A percentile compares a stretch with the other conserved stretches of the same genome.
Evolutionary conservation across 2,329 filamentous ascomycete species (phyloP).

Genomic region (Tolypocladium guangdongense): DNA sequence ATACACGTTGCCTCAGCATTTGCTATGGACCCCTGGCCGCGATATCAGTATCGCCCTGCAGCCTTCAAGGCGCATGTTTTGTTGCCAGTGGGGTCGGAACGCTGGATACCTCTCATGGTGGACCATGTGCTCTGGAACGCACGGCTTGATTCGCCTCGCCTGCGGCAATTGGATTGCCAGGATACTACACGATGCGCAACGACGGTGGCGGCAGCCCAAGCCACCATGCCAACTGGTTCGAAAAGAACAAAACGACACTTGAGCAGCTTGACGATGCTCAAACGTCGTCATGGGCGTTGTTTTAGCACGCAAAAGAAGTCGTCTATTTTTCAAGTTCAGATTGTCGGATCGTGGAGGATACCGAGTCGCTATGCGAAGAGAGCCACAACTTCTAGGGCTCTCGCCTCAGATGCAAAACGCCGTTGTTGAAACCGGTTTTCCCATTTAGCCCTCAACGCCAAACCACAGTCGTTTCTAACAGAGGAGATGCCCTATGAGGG

Average conservation of each 20-base stretch:
- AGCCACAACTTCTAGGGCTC: constrained; percentile 13
- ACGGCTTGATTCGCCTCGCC: neutral
- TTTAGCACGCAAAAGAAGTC: neutral
- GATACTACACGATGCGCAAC: neutral
- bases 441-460: constrained; percentile 31
- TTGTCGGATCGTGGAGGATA: constrained; percentile 32
- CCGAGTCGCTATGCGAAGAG: constrained; percentile 23
- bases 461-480: constrained; percentile 14
- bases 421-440: constrained; percentile 46
- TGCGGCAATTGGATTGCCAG: neutral
- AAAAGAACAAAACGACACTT: neutral
- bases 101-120: neutral
- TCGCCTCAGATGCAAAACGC: constrained; percentile 27
- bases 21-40: neutral
- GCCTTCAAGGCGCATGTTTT: neutral
- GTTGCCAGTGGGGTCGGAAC: neutral
- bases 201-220: neutral
- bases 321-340: constrained; percentile 13
- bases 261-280: neutral
- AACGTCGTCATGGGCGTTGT: neutral
- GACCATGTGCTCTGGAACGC: neutral
- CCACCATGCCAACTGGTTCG: neutral
- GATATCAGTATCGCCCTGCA: neutral
- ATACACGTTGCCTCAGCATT: neutral
- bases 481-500: constrained; percentile 6